A percentile compares a stretch with the other conserved stretches of the same genome.
These are phyloP conservation scores for sunflower (Helianthus annuus) DNA, from an alignment of 129 eudicot species.

Conservation along the genomic window DNA sequence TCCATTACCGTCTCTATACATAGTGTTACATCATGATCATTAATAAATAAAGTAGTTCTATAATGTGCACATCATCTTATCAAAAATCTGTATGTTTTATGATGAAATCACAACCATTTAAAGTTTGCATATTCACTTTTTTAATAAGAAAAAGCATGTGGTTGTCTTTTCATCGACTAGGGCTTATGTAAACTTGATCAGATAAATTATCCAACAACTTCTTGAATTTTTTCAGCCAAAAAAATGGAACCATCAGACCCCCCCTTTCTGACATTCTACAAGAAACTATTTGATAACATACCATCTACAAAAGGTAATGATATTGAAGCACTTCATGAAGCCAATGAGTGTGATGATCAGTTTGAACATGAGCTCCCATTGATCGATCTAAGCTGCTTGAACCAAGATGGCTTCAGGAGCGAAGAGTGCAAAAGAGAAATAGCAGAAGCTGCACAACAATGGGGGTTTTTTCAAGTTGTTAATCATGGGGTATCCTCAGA, in stretches of 20 bases:
- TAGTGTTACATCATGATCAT: not conserved
- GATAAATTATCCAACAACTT: not conserved
- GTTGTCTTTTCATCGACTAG: slow-evolving; percentile 6
- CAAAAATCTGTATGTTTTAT: not conserved
- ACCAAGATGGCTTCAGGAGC: slow-evolving; percentile 34
- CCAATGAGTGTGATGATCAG: slow-evolving; percentile 8
- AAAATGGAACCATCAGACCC: slow-evolving; percentile 7
- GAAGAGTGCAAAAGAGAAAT: slow-evolving; percentile 60
- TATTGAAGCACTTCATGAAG: slow-evolving; percentile 19
- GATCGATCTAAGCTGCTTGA: slow-evolving; percentile 56
- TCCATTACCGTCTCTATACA: not conserved
- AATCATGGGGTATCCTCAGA: slow-evolving; percentile 67
- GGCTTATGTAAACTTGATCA: slow-evolving; percentile 5
- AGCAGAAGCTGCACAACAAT: slow-evolving; percentile 70
- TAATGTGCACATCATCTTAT: not conserved
- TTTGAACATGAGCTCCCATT: slow-evolving; percentile 58
- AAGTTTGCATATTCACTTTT: not conserved
- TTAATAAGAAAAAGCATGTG: not conserved
- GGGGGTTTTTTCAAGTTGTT: slow-evolving; percentile 86
- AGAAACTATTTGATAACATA: slow-evolving; percentile 36
- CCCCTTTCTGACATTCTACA: slow-evolving; percentile 59
- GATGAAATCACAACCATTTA: not conserved
- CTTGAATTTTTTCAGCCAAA: not conserved
- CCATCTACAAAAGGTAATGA: not conserved
- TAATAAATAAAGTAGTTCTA: not conserved